Evolutionary conservation across 2,329 filamentous ascomycete genomes (phyloP), one percentile per base, ranked within the genome.

Genomic region (Pestalotiopsis sp.): DNA sequence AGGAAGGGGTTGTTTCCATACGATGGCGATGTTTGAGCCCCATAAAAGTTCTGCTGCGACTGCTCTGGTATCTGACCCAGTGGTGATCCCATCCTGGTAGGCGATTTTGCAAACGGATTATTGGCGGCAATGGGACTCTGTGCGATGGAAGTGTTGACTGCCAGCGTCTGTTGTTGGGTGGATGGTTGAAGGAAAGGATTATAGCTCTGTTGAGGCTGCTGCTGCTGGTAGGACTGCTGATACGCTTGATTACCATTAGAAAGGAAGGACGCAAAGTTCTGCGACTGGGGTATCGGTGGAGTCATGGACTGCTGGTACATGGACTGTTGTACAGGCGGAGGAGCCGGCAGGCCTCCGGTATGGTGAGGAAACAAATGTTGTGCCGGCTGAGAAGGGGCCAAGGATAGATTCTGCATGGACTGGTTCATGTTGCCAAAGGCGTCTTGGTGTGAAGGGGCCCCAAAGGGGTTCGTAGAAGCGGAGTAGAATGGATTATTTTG

Each of bases 381-480:
- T 27, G 27, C 27, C 27, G 69, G 60, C 64, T 58, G 81, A 70
- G 64, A 79, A 12, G 80, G 79, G 27, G 88, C 89, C 2, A 97
- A 82, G 49, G 93, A 90, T 79, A 97, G 86, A 71, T 88, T 90
- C 76, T 95, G 91, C 75, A 97, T 92, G 1, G 92, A 89, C 73
- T 92, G 88, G 71, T 90, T 89, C 20, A 94, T 79, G 20, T 61
- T 61, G 12, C 77, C 77, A 39, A 77, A 77, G 36, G 80, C 81
- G 71, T 72, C 80, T 70, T 83, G 82, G 67, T 83, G 80, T 45
- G 79, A 75, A 2, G 85, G 84, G 64, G 81, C 77, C 9, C 91
- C 87, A 73, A 95, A 95, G 4, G 93, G 93, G 75, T 95, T 95
- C 69, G 88, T 90, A 75, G 95, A 95, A 69, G 88, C 90, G 13